Percentiles rank a stretch among this genome's conserved stretches.
These are phyloP conservation scores for Elongisporangium prolatum DNA, from an alignment of 352 stramenopile genomes.

Conservation along the genomic window DNA sequence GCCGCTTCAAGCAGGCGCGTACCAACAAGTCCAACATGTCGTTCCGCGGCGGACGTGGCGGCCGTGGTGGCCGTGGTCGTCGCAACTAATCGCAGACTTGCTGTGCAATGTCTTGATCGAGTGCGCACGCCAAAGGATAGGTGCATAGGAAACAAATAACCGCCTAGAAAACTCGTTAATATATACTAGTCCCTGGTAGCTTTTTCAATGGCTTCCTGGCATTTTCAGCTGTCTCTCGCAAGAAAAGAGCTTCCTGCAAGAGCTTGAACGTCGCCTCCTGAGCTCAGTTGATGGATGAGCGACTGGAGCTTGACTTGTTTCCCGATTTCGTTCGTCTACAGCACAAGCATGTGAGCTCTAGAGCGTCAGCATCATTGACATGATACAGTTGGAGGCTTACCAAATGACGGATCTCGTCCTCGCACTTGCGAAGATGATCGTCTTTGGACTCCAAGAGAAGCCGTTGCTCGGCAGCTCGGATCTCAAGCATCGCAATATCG, in stretches of 20 bases:
- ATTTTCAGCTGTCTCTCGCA: constrained; percentile 42
- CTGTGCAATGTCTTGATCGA: not conserved
- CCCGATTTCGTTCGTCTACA: constrained; percentile 65
- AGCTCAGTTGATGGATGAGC: constrained; percentile 82
- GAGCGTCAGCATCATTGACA: not conserved
- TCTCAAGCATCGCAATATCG: constrained; percentile 56
- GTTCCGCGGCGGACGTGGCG: constrained; percentile 27
- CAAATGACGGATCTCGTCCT: constrained; percentile 67
- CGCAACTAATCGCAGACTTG: constrained; percentile 23
- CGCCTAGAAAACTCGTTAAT: constrained; percentile 10
- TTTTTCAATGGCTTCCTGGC: constrained; percentile 7
- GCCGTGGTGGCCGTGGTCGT: constrained; percentile 30
- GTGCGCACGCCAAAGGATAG: no score
- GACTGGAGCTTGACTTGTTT: constrained; percentile 81
- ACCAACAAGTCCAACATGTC: constrained; percentile 55
- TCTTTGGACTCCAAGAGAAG: constrained; percentile 56
- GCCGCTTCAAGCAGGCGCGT: constrained; percentile 77
- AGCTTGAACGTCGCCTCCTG: constrained; percentile 44
- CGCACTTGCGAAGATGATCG: constrained; percentile 51
- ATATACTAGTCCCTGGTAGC: constrained; percentile 18
- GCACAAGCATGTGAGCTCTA: not conserved
- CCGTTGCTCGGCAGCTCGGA: constrained; percentile 53
- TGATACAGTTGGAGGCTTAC: constrained; percentile 23
- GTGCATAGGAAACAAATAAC: not conserved
- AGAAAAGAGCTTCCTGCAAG: constrained; percentile 47